Evolutionary conservation across 1,284 basidiomycete genomes (phyloP), one percentile per base, ranked within the genome.

Genomic region (Naganishia sp.): DNA sequence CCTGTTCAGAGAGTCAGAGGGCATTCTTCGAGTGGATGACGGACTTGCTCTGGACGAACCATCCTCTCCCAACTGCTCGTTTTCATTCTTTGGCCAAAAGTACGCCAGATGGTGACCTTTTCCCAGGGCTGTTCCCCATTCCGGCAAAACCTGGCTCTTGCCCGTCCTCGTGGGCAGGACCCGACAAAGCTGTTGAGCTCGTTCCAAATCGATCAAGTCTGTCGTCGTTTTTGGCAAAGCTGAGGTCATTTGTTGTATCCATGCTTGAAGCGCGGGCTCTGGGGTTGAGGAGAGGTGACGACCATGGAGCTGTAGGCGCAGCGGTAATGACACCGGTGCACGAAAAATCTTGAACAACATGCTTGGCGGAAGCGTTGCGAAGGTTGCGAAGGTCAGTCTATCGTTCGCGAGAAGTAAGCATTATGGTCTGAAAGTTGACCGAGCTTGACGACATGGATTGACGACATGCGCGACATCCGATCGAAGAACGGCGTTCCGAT

Each of bases 61-160:
- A 74, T 92, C 90, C 28, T 79, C 70, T 6, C 86, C 84, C 39
- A 92, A 81, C 13, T 80, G 75, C 9, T 75, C 70, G 71, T 90
- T 85, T 6, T 87, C 84, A 43, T 83, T 83, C 53, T 86, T 83
- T 1, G 86, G 85, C 69, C 90, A 86, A 78, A 91, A 91, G 80
- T 89, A 90, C 2, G 83, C 84, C 52, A 92, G 82, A 73, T 90
- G 88, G 72, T 88, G 86, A 0, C 87, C 89, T 66, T 84, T 85
- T 1, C 81, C 82, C 39, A 90, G 77, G 0, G 79, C 76, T 3
- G 81, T 73, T 5, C 83, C 83, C 2, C 73, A 72, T 48, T 72
- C 71, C 6, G 76, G 73, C 36, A 73, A 66, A 15, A 81, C 79
- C 55, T 70, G 76, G 5, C 79, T 78, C 4, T 82, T 81, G 33